Conservation (phyloP, 2,329 filamentous ascomycete species). For the Cladosporium sp. region DNA sequence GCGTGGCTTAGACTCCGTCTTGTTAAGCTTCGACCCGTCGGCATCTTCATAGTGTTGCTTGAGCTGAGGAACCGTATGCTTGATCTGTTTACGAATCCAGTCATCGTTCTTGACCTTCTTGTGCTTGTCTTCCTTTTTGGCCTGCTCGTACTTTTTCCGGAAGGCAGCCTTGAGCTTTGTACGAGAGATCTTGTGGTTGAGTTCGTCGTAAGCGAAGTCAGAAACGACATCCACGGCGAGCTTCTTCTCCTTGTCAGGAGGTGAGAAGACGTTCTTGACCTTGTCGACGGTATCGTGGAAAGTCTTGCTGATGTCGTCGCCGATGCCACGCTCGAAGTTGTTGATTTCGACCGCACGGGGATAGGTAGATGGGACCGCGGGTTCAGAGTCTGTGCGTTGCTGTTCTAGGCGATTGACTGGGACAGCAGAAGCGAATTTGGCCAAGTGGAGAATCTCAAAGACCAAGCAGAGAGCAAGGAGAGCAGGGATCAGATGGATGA, state of each 20-base stretch:
- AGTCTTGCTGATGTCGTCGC: not conserved
- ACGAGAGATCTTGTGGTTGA: not conserved
- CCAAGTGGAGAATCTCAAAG: not conserved
- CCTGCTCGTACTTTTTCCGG: not conserved
- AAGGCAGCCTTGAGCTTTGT: not conserved
- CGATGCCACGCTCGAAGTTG: not conserved
- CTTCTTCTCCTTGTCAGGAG: not conserved
- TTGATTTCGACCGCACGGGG: not conserved
- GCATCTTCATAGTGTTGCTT: not conserved
- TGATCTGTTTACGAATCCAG: not conserved
- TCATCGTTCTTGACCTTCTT: not conserved
- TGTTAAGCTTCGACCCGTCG: not conserved
- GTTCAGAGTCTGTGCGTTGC: not conserved
- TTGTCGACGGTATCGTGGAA: not conserved
- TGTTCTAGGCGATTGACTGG: not conserved
- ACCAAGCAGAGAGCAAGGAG: not conserved
- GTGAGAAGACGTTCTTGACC: not conserved
- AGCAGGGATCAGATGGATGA: not conserved
- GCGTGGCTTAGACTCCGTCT: too few species aligned
- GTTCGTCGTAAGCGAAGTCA: not conserved
- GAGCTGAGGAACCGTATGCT: not conserved
- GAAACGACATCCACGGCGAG: not conserved
- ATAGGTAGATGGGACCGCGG: not conserved
- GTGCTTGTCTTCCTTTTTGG: not conserved
- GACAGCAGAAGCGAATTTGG: not conserved